A percentile compares a stretch with the other conserved stretches of the same genome.
These are phyloP conservation scores for Phaeophleospora eucalypticola DNA, from an alignment of 2,329 filamentous ascomycete species.

Conservation along the genomic window DNA sequence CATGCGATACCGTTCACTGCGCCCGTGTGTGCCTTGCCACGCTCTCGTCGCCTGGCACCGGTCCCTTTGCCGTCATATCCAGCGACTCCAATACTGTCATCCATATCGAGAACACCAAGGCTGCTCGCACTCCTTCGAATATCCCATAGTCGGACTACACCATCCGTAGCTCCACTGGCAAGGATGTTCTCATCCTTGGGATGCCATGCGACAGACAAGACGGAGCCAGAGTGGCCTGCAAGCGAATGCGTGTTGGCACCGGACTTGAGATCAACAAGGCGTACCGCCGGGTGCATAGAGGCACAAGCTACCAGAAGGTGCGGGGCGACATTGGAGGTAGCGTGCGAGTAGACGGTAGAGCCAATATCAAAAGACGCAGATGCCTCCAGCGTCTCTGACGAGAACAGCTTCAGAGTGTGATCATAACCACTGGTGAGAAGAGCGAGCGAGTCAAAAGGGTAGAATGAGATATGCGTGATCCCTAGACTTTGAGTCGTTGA, in stretches of 20 bases:
- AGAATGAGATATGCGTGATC: slow-evolving; percentile 72
- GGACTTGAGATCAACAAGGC: slow-evolving; percentile 80
- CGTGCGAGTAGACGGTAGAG: slow-evolving; percentile 70
- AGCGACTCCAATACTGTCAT: slow-evolving; percentile 70
- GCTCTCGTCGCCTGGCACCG: slow-evolving; percentile 39
- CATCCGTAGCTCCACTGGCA: slow-evolving; percentile 80
- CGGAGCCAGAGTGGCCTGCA: slow-evolving; percentile 48
- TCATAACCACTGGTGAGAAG: slow-evolving; percentile 78
- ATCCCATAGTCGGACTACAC: slow-evolving; percentile 81
- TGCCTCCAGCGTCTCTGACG: slow-evolving; percentile 57
- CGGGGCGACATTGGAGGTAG: slow-evolving; percentile 67
- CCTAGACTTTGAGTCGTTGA: slow-evolving; percentile 59
- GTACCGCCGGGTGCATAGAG: slow-evolving; percentile 77
- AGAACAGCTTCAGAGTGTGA: slow-evolving; percentile 70
- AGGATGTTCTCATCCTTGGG: slow-evolving; percentile 74
- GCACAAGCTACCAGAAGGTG: slow-evolving; percentile 82
- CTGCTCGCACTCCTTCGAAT: slow-evolving; percentile 72
- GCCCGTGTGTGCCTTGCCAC: slow-evolving; percentile 65
- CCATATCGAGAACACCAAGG: slow-evolving; percentile 74
- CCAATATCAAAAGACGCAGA: slow-evolving; percentile 66
- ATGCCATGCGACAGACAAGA: slow-evolving; percentile 70
- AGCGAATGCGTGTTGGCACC: slow-evolving; percentile 60
- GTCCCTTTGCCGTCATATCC: slow-evolving; percentile 42
- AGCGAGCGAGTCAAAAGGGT: slow-evolving; percentile 70
- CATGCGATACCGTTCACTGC: slow-evolving; percentile 81